Base-by-base conservation (phyloP, 108 stramenopile genomes). In the Epithemia pelagica region DNA sequence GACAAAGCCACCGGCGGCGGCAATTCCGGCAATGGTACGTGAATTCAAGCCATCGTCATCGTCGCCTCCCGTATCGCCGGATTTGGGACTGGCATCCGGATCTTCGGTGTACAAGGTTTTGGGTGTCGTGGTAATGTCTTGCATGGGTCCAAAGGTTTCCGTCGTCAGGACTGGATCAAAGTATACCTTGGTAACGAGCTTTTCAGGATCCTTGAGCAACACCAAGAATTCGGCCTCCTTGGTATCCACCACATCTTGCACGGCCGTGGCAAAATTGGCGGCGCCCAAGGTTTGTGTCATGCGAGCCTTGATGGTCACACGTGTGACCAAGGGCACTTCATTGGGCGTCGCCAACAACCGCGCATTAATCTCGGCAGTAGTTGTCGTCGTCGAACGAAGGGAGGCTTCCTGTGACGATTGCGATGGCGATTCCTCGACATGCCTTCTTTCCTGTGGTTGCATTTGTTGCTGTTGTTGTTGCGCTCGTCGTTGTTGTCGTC, bases 21-120 rank as follows among this genome's bases (percentile, higher is more conserved):
- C 37, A 15, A 58, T 58, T 19, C 56, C 56, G 5, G 56, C 56
- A 58, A 58, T 58, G 5, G 56, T 27, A 19, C 21, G 5, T 7
- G 25, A 23, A 58, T 21, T 58, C 56, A 58, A 58, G 21, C 56
- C 56, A 58, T 58, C 56, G 21, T 58, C 56, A 21, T 58, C 26
- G 8, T 21, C 21, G 37, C 37, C 15, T 10, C 15, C 15, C 10
- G 37, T 46, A 15, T 15, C 37, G 5, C 37, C 37, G 15, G 5
- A 5, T 15, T 10, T 46, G 37, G 37, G 10, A 15, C 37, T 46
- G n/a, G n/a, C n/a, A n/a, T n/a, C n/a, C n/a, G n/a, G n/a, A n/a
- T n/a, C n/a, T 15, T 46, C 37, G 37, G 10, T 5, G 15, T 5
- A 10, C 5, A 46, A 46, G 15, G 5, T 15, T 5, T 5, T 15